phyloP scores from a whole-genome alignment of 805 yeast genomes.

The Saccharomyces mikatae region DNA sequence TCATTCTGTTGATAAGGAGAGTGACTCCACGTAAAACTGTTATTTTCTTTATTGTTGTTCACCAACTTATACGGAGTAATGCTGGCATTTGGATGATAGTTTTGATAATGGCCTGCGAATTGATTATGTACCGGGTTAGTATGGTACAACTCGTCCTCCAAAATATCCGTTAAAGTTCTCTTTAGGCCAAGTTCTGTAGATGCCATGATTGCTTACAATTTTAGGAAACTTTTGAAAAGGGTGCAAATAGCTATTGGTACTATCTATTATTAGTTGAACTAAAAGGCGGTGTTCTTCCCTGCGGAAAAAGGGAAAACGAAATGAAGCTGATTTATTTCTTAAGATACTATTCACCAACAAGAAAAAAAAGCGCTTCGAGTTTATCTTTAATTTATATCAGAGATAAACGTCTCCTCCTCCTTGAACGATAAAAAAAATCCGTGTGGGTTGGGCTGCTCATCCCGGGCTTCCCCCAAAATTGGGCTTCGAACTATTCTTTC shows the following conservation, averaged over 20 bases:
- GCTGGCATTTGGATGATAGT: not conserved
- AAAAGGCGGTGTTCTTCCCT: not conserved
- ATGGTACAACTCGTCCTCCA: conserved; percentile 29
- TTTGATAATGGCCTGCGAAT: not conserved
- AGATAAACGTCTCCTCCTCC: not conserved
- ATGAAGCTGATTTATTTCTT: not conserved
- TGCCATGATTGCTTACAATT: conserved; percentile 8
- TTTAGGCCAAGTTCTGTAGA: conserved; percentile 15
- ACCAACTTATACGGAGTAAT: not conserved
- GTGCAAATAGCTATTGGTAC: not conserved
- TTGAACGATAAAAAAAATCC: not conserved
- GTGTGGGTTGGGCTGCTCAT: not conserved
- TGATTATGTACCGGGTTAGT: not conserved
- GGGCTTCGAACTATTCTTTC: not conserved
- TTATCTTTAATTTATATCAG: not conserved
- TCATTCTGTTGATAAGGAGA: not conserved
- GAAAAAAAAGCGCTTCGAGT: not conserved
- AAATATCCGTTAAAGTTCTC: conserved; percentile 29
- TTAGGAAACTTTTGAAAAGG: not conserved
- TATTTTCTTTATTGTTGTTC: not conserved
- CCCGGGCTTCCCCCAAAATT: not conserved
- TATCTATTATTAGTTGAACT: not conserved
- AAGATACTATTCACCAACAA: not conserved
- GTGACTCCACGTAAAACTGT: not conserved
- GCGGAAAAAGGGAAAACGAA: not conserved